Conservation (phyloP, 2,329 filamentous ascomycete species). For the Botrytis byssoidea region DNA sequence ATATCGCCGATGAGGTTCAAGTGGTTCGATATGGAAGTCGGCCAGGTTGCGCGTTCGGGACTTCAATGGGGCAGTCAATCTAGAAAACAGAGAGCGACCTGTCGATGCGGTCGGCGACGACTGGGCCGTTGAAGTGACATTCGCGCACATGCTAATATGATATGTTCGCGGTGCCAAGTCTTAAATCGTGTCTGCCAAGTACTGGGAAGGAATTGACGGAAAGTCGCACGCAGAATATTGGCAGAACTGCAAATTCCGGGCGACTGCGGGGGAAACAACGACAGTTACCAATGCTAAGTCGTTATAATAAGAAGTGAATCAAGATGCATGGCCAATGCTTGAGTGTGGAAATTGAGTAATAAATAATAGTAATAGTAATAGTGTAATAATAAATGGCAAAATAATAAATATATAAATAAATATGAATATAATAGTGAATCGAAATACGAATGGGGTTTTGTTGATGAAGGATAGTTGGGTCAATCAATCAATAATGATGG, state of each 20-base stretch:
- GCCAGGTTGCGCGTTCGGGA: conserved; percentile 61
- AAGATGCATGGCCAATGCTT: conserved; percentile 14
- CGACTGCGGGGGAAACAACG: conserved; percentile 18
- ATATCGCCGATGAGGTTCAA: conserved; percentile 77
- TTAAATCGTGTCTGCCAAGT: conserved; percentile 33
- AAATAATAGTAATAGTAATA: background rate
- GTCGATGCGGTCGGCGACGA: conserved; percentile 31
- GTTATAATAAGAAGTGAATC: conserved; percentile 12
- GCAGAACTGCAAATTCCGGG: conserved; percentile 14
- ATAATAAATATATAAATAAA: background rate
- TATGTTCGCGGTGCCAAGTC: conserved; percentile 27
- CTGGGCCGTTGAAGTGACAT: conserved; percentile 34
- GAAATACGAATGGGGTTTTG: background rate
- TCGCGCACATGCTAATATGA: conserved; percentile 38
- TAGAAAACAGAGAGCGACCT: conserved; percentile 39
- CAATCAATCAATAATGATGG: background rate
- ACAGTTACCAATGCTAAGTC: conserved; percentile 15
- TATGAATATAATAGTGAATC: background rate
- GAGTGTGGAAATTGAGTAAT: background rate
- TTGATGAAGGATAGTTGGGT: background rate
- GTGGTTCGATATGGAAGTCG: conserved; percentile 75
- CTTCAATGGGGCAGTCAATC: conserved; percentile 46
- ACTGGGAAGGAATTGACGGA: conserved; percentile 21
- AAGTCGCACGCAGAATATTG: conserved; percentile 19
- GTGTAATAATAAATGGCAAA: background rate